Evolutionary conservation across 768 basidiomycete genomes (phyloP).

Genomic region (Strobilomyces echinocephalus): DNA sequence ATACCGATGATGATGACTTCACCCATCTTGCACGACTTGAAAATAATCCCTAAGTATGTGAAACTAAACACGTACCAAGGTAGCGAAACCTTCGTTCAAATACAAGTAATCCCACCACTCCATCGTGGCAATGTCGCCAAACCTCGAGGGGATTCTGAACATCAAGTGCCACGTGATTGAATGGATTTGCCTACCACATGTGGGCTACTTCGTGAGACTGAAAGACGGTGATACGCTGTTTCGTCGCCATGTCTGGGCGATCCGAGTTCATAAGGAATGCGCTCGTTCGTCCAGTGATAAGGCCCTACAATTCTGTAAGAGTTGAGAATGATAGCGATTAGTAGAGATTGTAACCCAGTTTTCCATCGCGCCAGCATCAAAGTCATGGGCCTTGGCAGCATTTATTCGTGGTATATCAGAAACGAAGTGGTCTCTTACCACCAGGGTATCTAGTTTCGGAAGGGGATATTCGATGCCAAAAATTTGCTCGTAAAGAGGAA

Average conservation of each 20-base stretch:
- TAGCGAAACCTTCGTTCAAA: slow-evolving; percentile 86
- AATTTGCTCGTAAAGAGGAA: slow-evolving; percentile 89
- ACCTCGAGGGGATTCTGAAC: slow-evolving; percentile 42
- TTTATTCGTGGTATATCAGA: background rate
- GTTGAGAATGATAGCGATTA: background rate
- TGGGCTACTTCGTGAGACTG: slow-evolving; percentile 88
- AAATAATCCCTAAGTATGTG: background rate
- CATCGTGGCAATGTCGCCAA: slow-evolving; percentile 93
- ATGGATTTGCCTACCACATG: slow-evolving; percentile 53
- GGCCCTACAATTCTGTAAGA: slow-evolving; percentile 42
- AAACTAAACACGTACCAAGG: slow-evolving; percentile 49
- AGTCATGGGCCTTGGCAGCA: slow-evolving; percentile 62
- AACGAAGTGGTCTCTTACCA: slow-evolving; percentile 40
- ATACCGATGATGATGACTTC: slow-evolving; percentile 78
- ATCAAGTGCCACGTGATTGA: background rate
- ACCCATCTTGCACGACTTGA: slow-evolving; percentile 56
- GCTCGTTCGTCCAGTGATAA: slow-evolving; percentile 85
- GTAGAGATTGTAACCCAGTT: slow-evolving; percentile 55
- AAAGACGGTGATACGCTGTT: slow-evolving; percentile 71
- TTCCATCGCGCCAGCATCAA: slow-evolving; percentile 92
- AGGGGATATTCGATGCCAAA: slow-evolving; percentile 92
- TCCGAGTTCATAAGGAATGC: slow-evolving; percentile 78
- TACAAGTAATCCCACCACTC: slow-evolving; percentile 88
- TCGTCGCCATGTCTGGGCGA: slow-evolving; percentile 63
- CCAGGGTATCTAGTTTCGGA: slow-evolving; percentile 91